Conservation (phyloP, 164 flowering plant species). For the grape (Vitis vinifera) region DNA sequence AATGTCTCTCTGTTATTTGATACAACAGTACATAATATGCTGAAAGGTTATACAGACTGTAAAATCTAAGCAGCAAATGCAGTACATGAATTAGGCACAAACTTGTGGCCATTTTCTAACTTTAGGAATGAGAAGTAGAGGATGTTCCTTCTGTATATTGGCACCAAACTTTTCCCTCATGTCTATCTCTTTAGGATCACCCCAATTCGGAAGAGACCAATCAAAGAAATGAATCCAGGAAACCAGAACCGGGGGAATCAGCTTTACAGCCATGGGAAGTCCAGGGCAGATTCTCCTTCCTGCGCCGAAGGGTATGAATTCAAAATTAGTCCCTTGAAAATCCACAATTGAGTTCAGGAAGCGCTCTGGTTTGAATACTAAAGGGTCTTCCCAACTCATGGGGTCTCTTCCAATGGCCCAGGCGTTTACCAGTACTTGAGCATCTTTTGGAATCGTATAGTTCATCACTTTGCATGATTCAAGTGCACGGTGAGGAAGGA, state of each 20-base stretch:
- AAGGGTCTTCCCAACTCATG: conserved; percentile 14
- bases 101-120: no score
- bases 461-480: conserved; percentile 15
- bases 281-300: conserved; percentile 38
- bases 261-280: conserved; percentile 20
- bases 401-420: conserved; percentile 23
- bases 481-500: conserved; percentile 18
- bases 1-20: no score
- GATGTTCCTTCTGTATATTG: conserved; percentile 12
- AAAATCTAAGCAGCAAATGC: no score
- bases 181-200: conserved; percentile 5
- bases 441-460: conserved; percentile 26
- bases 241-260: conserved; percentile 19
- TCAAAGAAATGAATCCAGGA: conserved; percentile 19
- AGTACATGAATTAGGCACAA: no score
- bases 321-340: conserved; percentile 21
- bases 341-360: conserved; percentile 5
- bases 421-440: conserved; percentile 20
- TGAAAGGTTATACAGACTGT: no score
- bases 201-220: conserved; percentile 21
- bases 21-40: no score
- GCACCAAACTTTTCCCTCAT: conserved; percentile 22
- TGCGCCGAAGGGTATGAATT: conserved; percentile 21
- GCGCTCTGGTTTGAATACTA: conserved; percentile 16
- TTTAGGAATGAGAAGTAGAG: conserved; percentile 17